Evolutionary conservation across 345 rosid species (phyloP), one percentile per base, ranked within the genome.

Genomic region (Syzygium oleosum): DNA sequence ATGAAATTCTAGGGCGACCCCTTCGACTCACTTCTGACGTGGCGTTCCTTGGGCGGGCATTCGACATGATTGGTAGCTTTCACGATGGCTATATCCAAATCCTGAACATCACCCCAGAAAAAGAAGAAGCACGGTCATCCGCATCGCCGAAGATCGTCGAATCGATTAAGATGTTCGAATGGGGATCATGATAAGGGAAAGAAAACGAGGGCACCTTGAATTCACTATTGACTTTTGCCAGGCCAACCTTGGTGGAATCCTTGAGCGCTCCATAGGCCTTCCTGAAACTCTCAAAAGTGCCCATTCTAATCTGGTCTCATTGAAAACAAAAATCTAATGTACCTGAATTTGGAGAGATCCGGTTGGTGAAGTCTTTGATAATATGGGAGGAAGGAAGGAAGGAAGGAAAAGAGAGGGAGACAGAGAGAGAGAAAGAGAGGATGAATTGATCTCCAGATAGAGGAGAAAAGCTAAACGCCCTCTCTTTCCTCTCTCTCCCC

Each of bases 221-320:
- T 88, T 97, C 99, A 84, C 99, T 98, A 85, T 98, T 97, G 92
- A 98, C 99, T 93, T 98, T 98, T 52, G 99, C 99, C 86, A 98
- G 96, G 87, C 99, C 99, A 84, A 98, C 99, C 92, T 86, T 98
- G 89, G 99, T 98, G 83, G 98, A 91, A 87, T 98, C 99, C 91
- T 98, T 98, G 84, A 98, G 97, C 12, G 98, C 99, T 27, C 98
- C 99, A 86, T 97, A 98, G 52, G 98, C 99, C 91, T 96, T 97
- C 87, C 99, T 90, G 17, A 98, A 93, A 89, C 98, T 96, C 85
- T 93, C 91, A 85, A 98, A 96, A 43, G 98, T 91, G 87, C 97
- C 97, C 98, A 96, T 96, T 52, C 52, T 12, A 73, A 73, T 73
- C 83, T 73, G 83, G 49, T 38, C 38, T 73, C 21, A 38, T 38